Evolutionary conservation across 116 monocot species (phyloP).

Genomic region (Papilionanthe hybrid): DNA sequence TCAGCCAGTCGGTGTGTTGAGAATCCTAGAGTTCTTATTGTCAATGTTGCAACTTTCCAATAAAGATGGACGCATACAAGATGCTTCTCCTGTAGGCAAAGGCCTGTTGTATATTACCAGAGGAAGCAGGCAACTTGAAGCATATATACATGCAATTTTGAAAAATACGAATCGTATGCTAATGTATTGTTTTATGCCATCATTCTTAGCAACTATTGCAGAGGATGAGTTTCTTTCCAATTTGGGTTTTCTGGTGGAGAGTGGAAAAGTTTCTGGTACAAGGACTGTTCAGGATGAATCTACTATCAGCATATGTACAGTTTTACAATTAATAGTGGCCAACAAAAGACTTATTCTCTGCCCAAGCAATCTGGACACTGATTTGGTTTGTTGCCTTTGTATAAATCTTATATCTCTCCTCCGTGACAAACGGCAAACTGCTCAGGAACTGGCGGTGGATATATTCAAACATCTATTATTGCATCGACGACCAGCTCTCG

Average conservation of each 20-base stretch:
- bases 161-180: constrained; percentile 96
- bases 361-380: constrained; percentile 88
- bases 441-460: constrained; percentile 63
- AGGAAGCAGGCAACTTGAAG: constrained; percentile 73
- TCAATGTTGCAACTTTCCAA: constrained; percentile 98
- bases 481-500: constrained; percentile 73
- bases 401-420: constrained; percentile 88
- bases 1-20: constrained; percentile 64
- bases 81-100: constrained; percentile 69
- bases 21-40: constrained; percentile 83
- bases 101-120: constrained; percentile 83
- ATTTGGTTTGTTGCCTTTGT: constrained; percentile 90
- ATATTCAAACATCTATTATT: constrained; percentile 73
- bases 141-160: constrained; percentile 83
- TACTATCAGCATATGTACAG: constrained; percentile 62
- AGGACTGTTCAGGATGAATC: constrained; percentile 40
- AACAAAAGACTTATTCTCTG: constrained; percentile 87
- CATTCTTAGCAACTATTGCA: constrained; percentile 60
- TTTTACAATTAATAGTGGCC: constrained; percentile 80
- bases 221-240: constrained; percentile 54
- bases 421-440: constrained; percentile 56
- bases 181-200: constrained; percentile 94
- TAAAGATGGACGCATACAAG: constrained; percentile 91
- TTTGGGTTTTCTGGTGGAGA: constrained; percentile 60
- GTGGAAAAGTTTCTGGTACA: constrained; percentile 13